Base-by-base conservation (phyloP, 2,329 filamentous ascomycete species). In the Aspergillus terreus region DNA sequence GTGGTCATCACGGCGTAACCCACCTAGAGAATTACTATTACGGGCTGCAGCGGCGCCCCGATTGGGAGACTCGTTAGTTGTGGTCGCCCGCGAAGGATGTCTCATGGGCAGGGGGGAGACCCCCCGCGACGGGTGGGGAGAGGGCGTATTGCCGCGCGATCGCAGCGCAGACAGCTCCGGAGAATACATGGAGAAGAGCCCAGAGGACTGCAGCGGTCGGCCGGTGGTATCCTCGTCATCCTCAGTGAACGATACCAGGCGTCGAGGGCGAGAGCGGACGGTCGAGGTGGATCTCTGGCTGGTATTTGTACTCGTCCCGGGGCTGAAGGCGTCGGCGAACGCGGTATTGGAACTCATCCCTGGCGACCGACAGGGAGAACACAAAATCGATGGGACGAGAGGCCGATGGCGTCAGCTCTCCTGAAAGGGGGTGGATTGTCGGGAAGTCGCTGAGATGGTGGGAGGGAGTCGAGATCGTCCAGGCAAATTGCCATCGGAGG, bases 321-420 rank as follows among this genome's bases (percentile, higher is more conserved):
- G 65, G 61, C 66, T 63, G 53, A 67, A 60, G 60, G 62, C 59
- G 63, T 72, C 67, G 64, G 59, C 58, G 54, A 65, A 58, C 58
- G 66, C 65, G 56, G 60, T 67, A 61, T 68, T 66, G 59, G 68
- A 70, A 72, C 63, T 74, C 71, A 74, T 74, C 67, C 69, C 71
- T 68, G 57, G 58, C 55, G 61, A 56, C 52, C 44, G 46, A 42
- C 47, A 55, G 45, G 47, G 55, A 7, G 10, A 40, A 47, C 10
- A 30, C n/a, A 11, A 25, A 41, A 54, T 52, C 51, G 50, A 32
- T 47, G 40, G 44, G 40, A 56, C 53, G 51, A 55, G 59, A 55
- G 52, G 51, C 49, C 49, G 49, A 52, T 55, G 54, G 59, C 47
- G 48, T 63, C 57, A 56, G 56, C 58, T 61, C 61, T 58, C 55